phyloP scores from a whole-genome alignment of 495 filamentous ascomycete genomes.

The Schizothecium vesticola region DNA sequence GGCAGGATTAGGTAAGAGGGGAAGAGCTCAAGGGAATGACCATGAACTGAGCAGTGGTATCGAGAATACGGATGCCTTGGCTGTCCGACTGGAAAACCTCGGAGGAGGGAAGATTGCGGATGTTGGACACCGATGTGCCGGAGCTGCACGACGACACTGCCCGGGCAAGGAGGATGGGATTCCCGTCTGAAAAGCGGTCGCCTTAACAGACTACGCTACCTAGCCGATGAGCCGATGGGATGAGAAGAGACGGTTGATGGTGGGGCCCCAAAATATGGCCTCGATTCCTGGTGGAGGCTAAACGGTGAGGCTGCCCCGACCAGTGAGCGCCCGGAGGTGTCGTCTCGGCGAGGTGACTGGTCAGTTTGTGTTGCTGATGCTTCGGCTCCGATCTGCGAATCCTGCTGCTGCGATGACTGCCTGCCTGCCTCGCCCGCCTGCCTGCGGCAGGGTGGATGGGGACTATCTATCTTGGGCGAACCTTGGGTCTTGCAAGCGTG shows the following conservation, averaged over 20 bases:
- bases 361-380: not conserved
- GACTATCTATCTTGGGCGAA: not conserved
- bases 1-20: not conserved
- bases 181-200: not conserved
- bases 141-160: not conserved
- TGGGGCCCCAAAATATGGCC: not conserved
- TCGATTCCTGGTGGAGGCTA: slow-evolving; percentile 9
- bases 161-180: not conserved
- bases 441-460: not conserved
- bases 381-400: slow-evolving; percentile 7
- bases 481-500: not conserved
- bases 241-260: not conserved
- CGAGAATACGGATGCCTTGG: not conserved
- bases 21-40: not conserved
- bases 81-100: not conserved
- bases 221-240: not conserved
- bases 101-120: not conserved
- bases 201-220: not conserved
- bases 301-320: slow-evolving; percentile 11
- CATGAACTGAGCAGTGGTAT: not conserved
- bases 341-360: slow-evolving; percentile 5
- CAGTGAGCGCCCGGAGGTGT: slow-evolving; percentile 12
- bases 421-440: slow-evolving; percentile 1
- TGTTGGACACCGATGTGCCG: not conserved
- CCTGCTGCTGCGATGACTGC: slow-evolving; percentile 5